A percentile compares a stretch with the other conserved stretches of the same genome.
Conservation (phyloP, 75 land plant species). For the Picea glauca region DNA sequence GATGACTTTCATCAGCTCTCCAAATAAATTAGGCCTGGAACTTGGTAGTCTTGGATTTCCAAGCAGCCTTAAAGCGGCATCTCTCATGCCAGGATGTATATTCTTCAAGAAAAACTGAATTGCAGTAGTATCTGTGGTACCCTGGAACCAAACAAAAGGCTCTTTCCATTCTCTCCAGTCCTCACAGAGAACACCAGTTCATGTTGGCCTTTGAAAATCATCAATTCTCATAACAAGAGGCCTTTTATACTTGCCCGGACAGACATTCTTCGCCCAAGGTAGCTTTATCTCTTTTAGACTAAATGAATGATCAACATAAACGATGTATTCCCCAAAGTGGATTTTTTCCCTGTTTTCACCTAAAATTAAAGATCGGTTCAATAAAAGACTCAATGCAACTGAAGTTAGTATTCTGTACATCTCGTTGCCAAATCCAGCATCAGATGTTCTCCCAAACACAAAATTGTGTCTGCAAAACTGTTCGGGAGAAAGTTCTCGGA, state of each 20-base stretch:
- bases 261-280: constrained; percentile 71
- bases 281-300: constrained; percentile 80
- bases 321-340: constrained; percentile 84
- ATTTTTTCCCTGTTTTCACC: constrained; percentile 72
- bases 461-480: constrained; percentile 81
- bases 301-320: constrained; percentile 65
- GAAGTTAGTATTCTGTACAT: constrained; percentile 90
- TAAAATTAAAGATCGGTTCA: constrained; percentile 89
- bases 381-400: constrained; percentile 75
- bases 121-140: constrained; percentile 80
- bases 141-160: constrained; percentile 88
- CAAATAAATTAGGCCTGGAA: constrained; percentile 75
- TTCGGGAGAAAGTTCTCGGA: constrained; percentile 56
- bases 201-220: constrained; percentile 69
- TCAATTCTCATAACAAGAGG: constrained; percentile 65
- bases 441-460: constrained; percentile 75
- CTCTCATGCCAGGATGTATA: constrained; percentile 60
- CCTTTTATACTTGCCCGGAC: constrained; percentile 51
- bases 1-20: constrained; percentile 72
- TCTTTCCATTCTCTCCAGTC: constrained; percentile 82
- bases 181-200: constrained; percentile 78
- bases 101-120: constrained; percentile 91
- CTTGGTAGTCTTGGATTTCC: constrained; percentile 47
- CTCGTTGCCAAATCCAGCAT: constrained; percentile 95
- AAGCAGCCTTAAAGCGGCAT: constrained; percentile 50